Evolutionary conservation across 345 rosid species (phyloP).

Genomic region (Excoecaria cochinchinensis): DNA sequence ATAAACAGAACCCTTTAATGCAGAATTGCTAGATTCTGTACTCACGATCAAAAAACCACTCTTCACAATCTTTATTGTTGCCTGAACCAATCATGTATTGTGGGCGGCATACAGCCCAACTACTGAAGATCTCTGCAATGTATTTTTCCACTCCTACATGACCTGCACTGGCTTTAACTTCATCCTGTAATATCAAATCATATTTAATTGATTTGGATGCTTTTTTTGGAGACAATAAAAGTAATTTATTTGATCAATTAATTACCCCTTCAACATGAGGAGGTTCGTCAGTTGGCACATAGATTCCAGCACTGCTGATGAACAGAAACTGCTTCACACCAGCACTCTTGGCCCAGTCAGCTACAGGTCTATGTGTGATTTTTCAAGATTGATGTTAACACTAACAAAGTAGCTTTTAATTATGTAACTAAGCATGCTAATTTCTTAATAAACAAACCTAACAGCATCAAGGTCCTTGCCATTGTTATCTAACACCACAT

Average conservation of each 20-base stretch:
- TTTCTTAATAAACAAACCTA: conserved; percentile 42
- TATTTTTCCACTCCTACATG: conserved; percentile 90
- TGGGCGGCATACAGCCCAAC: conserved; percentile 81
- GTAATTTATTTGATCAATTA: not conserved
- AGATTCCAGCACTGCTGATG: conserved; percentile 95
- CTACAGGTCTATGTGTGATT: conserved; percentile 56
- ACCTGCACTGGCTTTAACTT: conserved; percentile 76
- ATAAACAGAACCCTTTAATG: not conserved
- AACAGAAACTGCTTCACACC: conserved; percentile 83
- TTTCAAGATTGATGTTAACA: not conserved
- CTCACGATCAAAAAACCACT: conserved; percentile 98
- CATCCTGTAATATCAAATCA: conserved; percentile 48
- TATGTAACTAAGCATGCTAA: not conserved
- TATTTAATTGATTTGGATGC: no score
- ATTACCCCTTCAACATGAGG: conserved; percentile 94
- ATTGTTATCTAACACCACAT: conserved; percentile 90
- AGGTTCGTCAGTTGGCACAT: conserved; percentile 79
- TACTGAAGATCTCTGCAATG: conserved; percentile 55
- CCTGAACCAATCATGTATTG: conserved; percentile 98
- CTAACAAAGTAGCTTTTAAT: not conserved
- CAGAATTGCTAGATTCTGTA: not conserved
- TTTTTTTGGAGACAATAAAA: no score
- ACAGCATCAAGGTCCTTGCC: conserved; percentile 87
- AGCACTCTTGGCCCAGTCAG: conserved; percentile 81
- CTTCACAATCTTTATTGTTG: conserved; percentile 97